A percentile compares a stretch with the other conserved stretches of the same genome.
Evolutionary conservation across 129 eudicot genomes (phyloP).

Genomic region (Saussurea involucrata): DNA sequence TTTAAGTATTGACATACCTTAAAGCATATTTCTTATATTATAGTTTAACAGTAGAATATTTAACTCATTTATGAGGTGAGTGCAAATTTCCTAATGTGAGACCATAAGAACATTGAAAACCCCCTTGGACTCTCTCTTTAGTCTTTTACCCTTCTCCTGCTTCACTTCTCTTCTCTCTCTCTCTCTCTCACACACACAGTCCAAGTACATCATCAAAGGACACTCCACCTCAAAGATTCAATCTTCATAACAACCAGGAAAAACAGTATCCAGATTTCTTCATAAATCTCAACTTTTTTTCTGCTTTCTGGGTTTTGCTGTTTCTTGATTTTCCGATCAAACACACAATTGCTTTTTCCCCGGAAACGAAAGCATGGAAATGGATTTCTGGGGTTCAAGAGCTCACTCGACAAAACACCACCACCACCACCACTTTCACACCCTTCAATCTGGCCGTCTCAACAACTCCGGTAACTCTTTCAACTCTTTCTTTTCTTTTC

Average conservation of each 20-base stretch:
- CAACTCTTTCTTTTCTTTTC: not conserved
- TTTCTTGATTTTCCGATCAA: conserved; percentile 15
- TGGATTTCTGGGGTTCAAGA: conserved; percentile 69
- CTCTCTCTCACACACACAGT: conserved; percentile 5
- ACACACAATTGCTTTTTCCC: not conserved
- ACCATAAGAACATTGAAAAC: conserved; percentile 19
- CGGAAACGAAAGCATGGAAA: conserved; percentile 40
- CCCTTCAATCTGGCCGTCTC: conserved; percentile 30
- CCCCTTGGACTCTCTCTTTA: conserved; percentile 27
- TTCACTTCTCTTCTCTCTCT: not conserved
- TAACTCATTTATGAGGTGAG: not conserved
- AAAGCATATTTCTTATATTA: no score
- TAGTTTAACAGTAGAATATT: not conserved
- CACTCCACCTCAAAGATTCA: conserved; percentile 28
- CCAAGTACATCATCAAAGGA: conserved; percentile 22
- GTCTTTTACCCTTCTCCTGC: not conserved
- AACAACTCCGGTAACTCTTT: conserved; percentile 41
- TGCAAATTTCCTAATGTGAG: not conserved
- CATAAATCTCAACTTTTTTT: not conserved
- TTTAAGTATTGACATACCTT: no score
- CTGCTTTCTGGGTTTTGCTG: conserved; percentile 2
- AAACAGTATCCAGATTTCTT: conserved; percentile 9
- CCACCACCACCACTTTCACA: conserved; percentile 30
- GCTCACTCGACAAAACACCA: conserved; percentile 45
- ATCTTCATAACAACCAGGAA: conserved; percentile 19